These are phyloP conservation scores for Xylaria sp. DNA, from an alignment of 2,329 filamentous ascomycete genomes.

Conservation along the genomic window DNA sequence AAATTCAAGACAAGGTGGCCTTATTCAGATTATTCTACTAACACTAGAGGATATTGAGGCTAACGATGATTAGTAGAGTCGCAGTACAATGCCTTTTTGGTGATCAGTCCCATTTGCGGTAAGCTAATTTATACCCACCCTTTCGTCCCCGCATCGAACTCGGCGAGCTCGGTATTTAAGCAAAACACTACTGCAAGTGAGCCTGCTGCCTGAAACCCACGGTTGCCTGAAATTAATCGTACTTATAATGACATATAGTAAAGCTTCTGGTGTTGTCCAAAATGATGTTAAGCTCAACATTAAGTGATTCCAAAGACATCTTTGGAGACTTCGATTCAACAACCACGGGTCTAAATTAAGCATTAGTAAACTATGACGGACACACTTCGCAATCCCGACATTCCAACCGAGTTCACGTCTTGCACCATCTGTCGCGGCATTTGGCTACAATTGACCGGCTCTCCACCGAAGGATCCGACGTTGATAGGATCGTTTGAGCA, in stretches of 20 bases:
- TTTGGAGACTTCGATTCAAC: neutral
- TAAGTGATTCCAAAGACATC: too few species aligned
- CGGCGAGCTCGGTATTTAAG: neutral
- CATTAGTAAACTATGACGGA: neutral
- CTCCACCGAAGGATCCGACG: neutral
- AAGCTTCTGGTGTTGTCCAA: neutral
- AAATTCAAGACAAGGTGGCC: too few species aligned
- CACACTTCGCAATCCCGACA: neutral
- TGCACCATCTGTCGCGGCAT: neutral
- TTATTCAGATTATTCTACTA: too few species aligned
- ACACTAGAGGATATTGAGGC: too few species aligned
- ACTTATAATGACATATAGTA: too few species aligned
- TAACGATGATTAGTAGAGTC: too few species aligned
- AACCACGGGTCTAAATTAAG: neutral
- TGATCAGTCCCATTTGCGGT: neutral
- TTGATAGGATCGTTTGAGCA: conserved; percentile 1
- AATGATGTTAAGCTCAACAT: too few species aligned
- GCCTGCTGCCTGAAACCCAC: neutral
- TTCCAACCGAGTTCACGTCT: neutral
- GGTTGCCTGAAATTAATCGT: neutral
- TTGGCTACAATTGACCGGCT: neutral
- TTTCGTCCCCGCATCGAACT: neutral
- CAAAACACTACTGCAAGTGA: neutral
- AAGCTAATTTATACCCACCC: too few species aligned
- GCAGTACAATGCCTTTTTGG: too few species aligned